Evolutionary conservation across 1,284 basidiomycete genomes (phyloP).

Genomic region (Fomitiporia mediterranea): DNA sequence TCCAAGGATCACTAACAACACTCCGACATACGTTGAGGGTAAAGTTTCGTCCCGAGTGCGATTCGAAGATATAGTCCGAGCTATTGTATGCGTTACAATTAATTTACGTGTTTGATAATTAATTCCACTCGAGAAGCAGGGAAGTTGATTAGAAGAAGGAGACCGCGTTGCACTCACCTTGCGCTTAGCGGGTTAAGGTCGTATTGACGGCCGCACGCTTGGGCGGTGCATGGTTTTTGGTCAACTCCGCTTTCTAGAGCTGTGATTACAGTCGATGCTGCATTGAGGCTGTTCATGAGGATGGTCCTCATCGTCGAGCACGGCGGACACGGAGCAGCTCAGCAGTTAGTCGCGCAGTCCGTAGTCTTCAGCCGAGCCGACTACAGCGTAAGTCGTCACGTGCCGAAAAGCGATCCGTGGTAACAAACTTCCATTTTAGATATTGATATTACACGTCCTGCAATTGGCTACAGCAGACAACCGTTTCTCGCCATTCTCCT

Average conservation of each 20-base stretch:
- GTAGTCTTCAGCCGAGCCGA: constrained; percentile 2
- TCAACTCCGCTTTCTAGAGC: constrained; percentile 24
- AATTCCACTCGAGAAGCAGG: neutral
- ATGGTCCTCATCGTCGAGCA: constrained; percentile 18
- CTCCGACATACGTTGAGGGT: constrained; percentile 60
- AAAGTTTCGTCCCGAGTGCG: constrained; percentile 43
- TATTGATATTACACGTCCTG: neutral
- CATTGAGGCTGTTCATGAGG: constrained; percentile 5
- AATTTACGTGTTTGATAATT: neutral
- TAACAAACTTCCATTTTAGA: neutral
- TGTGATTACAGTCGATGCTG: neutral
- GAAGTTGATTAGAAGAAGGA: neutral
- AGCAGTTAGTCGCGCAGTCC: neutral
- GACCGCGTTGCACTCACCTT: constrained; percentile 34
- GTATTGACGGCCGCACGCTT: constrained; percentile 47
- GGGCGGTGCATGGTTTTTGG: constrained; percentile 37
- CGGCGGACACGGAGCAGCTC: constrained; percentile 17
- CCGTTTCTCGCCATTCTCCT: constrained; percentile 18
- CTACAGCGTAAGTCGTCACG: neutral
- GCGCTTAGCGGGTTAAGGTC: constrained; percentile 56
- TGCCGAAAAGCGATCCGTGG: neutral
- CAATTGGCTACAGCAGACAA: neutral
- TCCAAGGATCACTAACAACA: constrained; percentile 54
- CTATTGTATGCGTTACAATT: constrained; percentile 32
- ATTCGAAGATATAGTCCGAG: constrained; percentile 55